Evolutionary conservation across 2,329 filamentous ascomycete species (phyloP), one percentile per base, ranked within the genome.

Genomic region (Fusarium irregulare): DNA sequence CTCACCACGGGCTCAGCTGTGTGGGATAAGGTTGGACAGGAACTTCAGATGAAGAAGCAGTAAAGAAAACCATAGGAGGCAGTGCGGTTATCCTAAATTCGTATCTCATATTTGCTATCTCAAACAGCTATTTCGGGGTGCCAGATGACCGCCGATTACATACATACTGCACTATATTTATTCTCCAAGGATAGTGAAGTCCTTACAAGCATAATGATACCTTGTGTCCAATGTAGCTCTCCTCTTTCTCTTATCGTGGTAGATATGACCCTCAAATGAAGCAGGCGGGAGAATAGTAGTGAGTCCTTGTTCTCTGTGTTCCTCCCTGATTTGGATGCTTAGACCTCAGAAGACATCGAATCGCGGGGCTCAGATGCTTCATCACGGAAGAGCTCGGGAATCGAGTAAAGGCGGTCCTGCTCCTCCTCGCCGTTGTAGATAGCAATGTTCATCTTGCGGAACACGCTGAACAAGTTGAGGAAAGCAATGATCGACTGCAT

Each of bases 1-100:
- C 47, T 91, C 6, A 75, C 93, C 47, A 89, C 89, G 12, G 85
- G 86, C 2, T 76, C 80, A 68, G 87, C 88, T 69, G 85, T 90
- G 4, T 93, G 91, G 91, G 83, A 86, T 61, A 81, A 82, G 57
- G 85, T 83, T 48, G 76, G 74, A 4, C 56, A 60, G 23, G 65
- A 75, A n/a, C 66, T 80, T 23, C 67, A 68, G 32, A 66, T 57
- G 12, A 67, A 60, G 51, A 54, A 64, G 28, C 55, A 70, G 41
- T 71, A 60, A 18, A 49, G 6, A 13, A 28, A 12, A 37, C 16
- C 25, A 27, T 48, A 42, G n/a, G 34, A 25, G 18, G 34, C 10
- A 41, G 9, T 5, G 30, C 12, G 27, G 23, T 9, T 34, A 32
- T 40, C 37, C 53, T 45, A 18, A 56, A 18, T 60, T 64, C 45